Conservation (phyloP, 164 flowering plant species). For the Tinospora cordifolia region DNA sequence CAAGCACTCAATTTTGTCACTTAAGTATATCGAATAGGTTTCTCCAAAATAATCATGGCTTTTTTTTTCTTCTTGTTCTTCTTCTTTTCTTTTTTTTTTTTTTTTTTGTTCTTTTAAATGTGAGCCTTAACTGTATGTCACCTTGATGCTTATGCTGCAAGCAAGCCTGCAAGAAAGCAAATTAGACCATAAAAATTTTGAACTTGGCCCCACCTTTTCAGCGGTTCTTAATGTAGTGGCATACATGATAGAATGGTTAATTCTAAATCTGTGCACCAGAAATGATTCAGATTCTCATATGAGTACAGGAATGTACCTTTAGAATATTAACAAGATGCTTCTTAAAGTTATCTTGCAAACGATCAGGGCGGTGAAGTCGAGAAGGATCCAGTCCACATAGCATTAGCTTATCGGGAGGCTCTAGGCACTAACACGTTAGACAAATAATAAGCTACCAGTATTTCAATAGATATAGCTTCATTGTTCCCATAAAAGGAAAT, state of each 20-base stretch:
- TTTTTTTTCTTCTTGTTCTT: too few relatives aligned
- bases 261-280: too few relatives aligned
- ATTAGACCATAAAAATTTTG: neutral
- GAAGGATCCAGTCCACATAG: conserved; percentile 77
- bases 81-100: too few relatives aligned
- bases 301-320: conserved; percentile 41
- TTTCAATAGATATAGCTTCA: conserved; percentile 1
- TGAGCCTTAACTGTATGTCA: too few relatives aligned
- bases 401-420: conserved; percentile 62
- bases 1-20: too few relatives aligned
- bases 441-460: conserved; percentile 2
- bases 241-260: too few relatives aligned
- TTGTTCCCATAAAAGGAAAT: conserved; percentile 1
- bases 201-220: neutral
- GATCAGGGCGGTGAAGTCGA: conserved; percentile 64
- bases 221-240: neutral
- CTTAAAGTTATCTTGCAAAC: conserved; percentile 60
- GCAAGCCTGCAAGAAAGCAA: neutral
- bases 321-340: conserved; percentile 53
- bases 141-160: too few relatives aligned
- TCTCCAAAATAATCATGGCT: too few relatives aligned
- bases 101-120: too few relatives aligned
- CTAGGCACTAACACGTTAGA: conserved; percentile 40
- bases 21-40: too few relatives aligned
- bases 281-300: neutral